Evolutionary conservation across 345 rosid genomes (phyloP), one percentile per base, ranked within the genome.

Genomic region (Melastoma malabathricum): DNA sequence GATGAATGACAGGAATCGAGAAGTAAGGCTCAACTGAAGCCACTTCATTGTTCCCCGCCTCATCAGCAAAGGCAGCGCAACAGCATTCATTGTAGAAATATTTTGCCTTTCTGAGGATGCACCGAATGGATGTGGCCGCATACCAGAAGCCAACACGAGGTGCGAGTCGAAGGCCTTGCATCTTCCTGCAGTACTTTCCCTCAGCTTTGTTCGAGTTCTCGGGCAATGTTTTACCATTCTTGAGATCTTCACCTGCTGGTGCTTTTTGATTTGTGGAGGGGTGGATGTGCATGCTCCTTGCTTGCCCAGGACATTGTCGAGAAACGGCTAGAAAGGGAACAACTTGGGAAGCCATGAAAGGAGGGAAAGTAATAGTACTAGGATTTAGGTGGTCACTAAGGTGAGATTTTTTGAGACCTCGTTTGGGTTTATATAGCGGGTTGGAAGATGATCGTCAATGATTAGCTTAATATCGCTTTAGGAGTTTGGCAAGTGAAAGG

Each of bases 31-130:
- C 72, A 9, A 61, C 73, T 44, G 43, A 47, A 59, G 39, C 45
- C 13, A 17, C 44, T 51, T 9, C 44, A 31, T 52, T 54, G 39
- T 29, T 14, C 20, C 27, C 9, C 44, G 14, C 20, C 15, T 48
- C 10, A 39, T 52, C 56, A 20, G 18, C 64, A 27, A 49, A 60
- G 48, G 57, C 60, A 34, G 69, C 80, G 22, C 69, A 54, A 48
- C 63, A 71, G 39, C 60, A 60, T 60, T 66, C 75, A 34, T 71
- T 71, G 74, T 58, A 71, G 52, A 74, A 74, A 18, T 75, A 67
- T 64, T 67, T 71, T 15, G 76, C 75, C 68, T 62, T 71, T 66
- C 70, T 62, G 29, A 69, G 45, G 44, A 71, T 59, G 63, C 44
- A 60, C 63, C 70, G 67, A 59, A 71, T 64, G 46, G 75, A 64